phyloP scores from a whole-genome alignment of 768 basidiomycete species.

The Dioszegia crocea region DNA sequence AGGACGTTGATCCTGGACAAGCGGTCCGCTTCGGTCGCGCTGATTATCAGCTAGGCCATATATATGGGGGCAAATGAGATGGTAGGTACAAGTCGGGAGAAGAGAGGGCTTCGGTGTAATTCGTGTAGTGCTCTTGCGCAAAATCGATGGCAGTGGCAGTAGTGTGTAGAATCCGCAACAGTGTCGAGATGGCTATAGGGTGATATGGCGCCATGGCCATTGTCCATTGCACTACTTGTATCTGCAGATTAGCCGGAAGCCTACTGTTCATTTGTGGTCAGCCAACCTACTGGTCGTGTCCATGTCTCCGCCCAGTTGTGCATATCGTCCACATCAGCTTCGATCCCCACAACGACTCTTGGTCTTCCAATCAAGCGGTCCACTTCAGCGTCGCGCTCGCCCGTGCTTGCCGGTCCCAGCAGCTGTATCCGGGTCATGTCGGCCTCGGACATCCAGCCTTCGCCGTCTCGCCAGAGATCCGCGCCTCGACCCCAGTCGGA shows the following conservation, averaged over 20 bases:
- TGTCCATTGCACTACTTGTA: constrained; percentile 55
- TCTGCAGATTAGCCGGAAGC: constrained; percentile 29
- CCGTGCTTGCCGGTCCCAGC: constrained; percentile 4
- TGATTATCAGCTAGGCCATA: too few relatives aligned
- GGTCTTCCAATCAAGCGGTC: constrained; percentile 32
- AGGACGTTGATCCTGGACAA: constrained; percentile 33
- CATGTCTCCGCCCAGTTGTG: constrained; percentile 53
- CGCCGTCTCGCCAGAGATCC: constrained; percentile 26
- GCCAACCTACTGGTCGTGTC: constrained; percentile 44
- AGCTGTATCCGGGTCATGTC: constrained; percentile 12
- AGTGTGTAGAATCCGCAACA: constrained; percentile 49
- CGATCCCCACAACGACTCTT: constrained; percentile 52
- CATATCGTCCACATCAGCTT: constrained; percentile 53
- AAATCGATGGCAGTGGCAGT: constrained; percentile 38
- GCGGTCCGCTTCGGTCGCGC: constrained; percentile 14
- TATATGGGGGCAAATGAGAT: too few relatives aligned
- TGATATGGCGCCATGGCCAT: constrained; percentile 51
- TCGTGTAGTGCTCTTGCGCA: constrained; percentile 18
- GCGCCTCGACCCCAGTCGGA: constrained; percentile 43
- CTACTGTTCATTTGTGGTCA: not conserved
- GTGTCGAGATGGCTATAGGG: constrained; percentile 52
- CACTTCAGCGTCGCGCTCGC: constrained; percentile 1
- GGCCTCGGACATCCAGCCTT: constrained; percentile 32
- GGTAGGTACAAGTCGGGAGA: too few relatives aligned
- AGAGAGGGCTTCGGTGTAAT: not conserved